These are phyloP conservation scores for Silybum marianum DNA, from an alignment of 129 eudicot genomes.

Conservation along the genomic window DNA sequence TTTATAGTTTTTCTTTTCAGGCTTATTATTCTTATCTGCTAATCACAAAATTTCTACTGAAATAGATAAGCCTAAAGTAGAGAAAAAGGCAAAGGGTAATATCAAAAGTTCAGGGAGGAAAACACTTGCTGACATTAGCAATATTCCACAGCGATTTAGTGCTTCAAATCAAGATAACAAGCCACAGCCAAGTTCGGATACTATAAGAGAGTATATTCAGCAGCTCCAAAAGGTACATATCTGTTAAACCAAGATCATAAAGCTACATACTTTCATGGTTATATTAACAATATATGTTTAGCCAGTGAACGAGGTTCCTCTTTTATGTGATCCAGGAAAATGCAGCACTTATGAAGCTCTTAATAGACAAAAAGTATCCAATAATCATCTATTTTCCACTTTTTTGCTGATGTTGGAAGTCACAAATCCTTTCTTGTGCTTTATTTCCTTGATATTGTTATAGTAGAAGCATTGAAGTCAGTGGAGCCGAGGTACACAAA, in stretches of 20 bases:
- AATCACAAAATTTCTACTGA: conserved; percentile 2
- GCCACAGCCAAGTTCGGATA: conserved; percentile 22
- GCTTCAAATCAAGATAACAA: conserved; percentile 29
- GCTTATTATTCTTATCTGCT: conserved; percentile 13
- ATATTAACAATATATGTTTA: not conserved
- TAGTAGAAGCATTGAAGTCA: conserved; percentile 56
- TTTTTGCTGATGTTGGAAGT: not conserved
- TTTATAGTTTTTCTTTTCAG: not conserved
- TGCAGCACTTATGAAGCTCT: conserved; percentile 45
- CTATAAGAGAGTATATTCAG: conserved; percentile 34
- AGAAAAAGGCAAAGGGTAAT: conserved; percentile 14
- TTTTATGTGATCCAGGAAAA: conserved; percentile 49
- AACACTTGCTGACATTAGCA: conserved; percentile 54
- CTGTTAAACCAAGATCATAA: not conserved
- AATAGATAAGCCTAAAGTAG: conserved; percentile 29
- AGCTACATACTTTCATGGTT: conserved; percentile 10
- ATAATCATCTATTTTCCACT: not conserved
- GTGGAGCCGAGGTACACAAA: conserved; percentile 52
- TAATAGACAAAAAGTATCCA: conserved; percentile 62
- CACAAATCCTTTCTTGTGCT: not conserved
- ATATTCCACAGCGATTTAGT: conserved; percentile 32
- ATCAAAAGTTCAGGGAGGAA: conserved; percentile 38
- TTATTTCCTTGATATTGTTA: conserved; percentile 12
- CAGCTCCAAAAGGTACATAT: conserved; percentile 52
- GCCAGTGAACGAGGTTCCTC: conserved; percentile 9